A percentile compares a stretch with the other conserved stretches of the same genome.
Conservation (phyloP, 2,329 filamentous ascomycete species). For the Sarocladium strictum region DNA sequence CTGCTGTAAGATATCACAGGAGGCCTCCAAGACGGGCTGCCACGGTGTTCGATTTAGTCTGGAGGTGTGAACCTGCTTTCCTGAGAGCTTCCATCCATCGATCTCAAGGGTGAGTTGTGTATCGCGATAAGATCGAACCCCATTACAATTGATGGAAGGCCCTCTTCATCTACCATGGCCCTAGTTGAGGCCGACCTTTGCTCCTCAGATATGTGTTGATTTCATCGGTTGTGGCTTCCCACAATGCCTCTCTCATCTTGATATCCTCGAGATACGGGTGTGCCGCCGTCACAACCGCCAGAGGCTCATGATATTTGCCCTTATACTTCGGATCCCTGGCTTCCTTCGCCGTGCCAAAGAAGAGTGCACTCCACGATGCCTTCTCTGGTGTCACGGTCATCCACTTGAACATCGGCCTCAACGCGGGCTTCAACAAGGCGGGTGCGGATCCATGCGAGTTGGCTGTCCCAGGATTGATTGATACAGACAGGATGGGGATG, state of each 20-base stretch:
- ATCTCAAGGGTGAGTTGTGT: no score
- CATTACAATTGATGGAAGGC: no score
- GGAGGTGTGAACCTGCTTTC: no score
- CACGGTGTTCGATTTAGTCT: no score
- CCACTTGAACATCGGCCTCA: conserved; percentile 10
- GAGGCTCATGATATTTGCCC: conserved; percentile 16
- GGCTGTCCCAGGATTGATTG: conserved; percentile 15
- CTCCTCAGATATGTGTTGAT: conserved; percentile 12
- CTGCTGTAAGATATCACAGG: no score
- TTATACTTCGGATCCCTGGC: conserved; percentile 13
- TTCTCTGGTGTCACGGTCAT: conserved; percentile 13
- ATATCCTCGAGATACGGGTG: conserved; percentile 13
- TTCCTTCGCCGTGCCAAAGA: conserved; percentile 15
- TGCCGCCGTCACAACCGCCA: conserved; percentile 11
- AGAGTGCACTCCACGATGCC: conserved; percentile 15
- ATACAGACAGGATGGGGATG: conserved; percentile 14
- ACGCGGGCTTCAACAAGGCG: not conserved
- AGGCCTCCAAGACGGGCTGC: no score
- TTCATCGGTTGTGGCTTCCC: conserved; percentile 14
- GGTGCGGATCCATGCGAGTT: not conserved
- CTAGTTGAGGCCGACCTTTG: not conserved
- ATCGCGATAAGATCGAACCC: no score
- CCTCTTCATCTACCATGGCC: not conserved
- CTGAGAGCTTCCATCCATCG: no score
- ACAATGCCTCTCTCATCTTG: conserved; percentile 13